A percentile compares a stretch with the other conserved stretches of the same genome.
phyloP scores from a whole-genome alignment of 2,329 filamentous ascomycete genomes.

The Cladobotryum protrusum region DNA sequence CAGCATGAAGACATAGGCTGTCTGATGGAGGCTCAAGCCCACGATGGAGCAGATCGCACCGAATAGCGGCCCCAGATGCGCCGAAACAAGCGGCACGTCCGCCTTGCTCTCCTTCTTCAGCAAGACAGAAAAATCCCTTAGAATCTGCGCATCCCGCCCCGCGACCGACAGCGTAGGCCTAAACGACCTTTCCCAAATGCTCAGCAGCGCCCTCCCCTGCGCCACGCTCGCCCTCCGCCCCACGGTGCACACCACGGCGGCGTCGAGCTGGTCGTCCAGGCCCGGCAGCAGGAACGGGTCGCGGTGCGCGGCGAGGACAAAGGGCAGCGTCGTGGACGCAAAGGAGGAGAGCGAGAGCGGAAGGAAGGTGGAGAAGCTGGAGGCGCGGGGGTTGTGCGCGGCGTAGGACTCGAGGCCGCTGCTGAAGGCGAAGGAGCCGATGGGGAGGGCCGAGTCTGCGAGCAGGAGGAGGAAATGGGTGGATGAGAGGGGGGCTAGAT shows the following conservation, averaged over 20 bases:
- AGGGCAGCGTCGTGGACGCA: slow-evolving; percentile 67
- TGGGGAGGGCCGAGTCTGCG: slow-evolving; percentile 72
- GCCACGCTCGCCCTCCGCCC: slow-evolving; percentile 67
- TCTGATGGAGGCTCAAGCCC: slow-evolving; percentile 53
- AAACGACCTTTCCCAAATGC: slow-evolving; percentile 71
- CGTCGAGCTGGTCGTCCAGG: slow-evolving; percentile 72
- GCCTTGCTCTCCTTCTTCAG: slow-evolving; percentile 24
- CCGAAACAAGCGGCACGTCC: slow-evolving; percentile 42
- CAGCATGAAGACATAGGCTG: slow-evolving; percentile 70
- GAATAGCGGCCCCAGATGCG: slow-evolving; percentile 66
- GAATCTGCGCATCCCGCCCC: slow-evolving; percentile 19
- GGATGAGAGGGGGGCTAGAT: slow-evolving; percentile 14
- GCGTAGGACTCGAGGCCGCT: slow-evolving; percentile 78
- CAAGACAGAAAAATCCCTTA: slow-evolving; percentile 32
- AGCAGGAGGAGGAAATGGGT: slow-evolving; percentile 68
- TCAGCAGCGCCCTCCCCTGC: slow-evolving; percentile 68
- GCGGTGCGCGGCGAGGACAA: slow-evolving; percentile 62
- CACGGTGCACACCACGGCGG: slow-evolving; percentile 71
- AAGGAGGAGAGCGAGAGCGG: slow-evolving; percentile 64
- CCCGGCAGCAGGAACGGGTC: slow-evolving; percentile 42
- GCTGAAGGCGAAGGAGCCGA: slow-evolving; percentile 84
- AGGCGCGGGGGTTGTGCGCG: slow-evolving; percentile 49
- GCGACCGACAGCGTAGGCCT: slow-evolving; percentile 28
- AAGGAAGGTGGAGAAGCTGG: slow-evolving; percentile 59
- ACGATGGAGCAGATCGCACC: slow-evolving; percentile 60